Evolutionary conservation across 2,329 filamentous ascomycete species (phyloP).

Genomic region (Cryphonectria japonica): DNA sequence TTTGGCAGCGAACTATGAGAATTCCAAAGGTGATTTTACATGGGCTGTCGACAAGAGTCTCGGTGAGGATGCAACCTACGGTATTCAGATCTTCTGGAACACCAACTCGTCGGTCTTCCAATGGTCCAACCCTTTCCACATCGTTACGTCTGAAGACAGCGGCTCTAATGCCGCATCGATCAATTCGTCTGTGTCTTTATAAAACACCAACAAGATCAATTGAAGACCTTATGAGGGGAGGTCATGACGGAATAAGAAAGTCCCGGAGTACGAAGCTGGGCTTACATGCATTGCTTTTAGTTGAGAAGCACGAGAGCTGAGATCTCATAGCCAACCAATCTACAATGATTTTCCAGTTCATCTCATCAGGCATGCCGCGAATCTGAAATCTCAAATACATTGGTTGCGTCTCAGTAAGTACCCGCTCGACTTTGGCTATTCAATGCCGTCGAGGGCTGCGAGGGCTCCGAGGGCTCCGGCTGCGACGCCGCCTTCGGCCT

Average conservation of each 20-base stretch:
- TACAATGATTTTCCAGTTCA: neutral
- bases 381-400: neutral
- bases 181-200: neutral
- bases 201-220: neutral
- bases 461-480: neutral
- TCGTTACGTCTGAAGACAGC: neutral
- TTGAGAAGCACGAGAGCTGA: neutral
- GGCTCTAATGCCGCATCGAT: neutral
- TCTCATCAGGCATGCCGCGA: neutral
- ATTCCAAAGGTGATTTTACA: neutral
- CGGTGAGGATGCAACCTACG: conserved; percentile 4
- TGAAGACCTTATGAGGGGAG: neutral
- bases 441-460: neutral
- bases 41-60: conserved; percentile 6
- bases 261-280: neutral
- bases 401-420: neutral
- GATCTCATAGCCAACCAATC: neutral
- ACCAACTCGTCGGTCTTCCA: neutral
- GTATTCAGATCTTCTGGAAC: conserved; percentile 7
- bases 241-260: neutral
- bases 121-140: conserved; percentile 13
- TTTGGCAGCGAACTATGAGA: neutral
- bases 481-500: neutral
- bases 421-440: neutral
- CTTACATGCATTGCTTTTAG: neutral